Base-by-base conservation (phyloP, 2,329 filamentous ascomycete genomes). In the Xylariaceae sp. region DNA sequence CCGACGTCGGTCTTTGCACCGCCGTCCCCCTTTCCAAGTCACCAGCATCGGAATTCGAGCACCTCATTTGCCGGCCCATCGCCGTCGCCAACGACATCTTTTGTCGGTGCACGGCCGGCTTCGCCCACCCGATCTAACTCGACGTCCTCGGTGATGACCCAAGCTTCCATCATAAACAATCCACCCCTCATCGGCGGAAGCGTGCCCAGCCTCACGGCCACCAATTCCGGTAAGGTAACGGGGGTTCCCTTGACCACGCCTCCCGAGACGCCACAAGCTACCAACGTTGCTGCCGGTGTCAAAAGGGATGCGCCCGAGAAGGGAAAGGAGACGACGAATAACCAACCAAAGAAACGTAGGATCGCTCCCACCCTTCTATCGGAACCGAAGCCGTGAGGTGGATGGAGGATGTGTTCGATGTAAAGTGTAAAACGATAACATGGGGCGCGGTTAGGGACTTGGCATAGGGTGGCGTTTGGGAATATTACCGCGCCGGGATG, bases 71-170 rank as follows among this genome's bases (percentile, higher is more conserved):
- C 80, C 55, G 77, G 80, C 58, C 83, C 76, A 42, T 84, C 82
- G 29, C 80, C 79, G 1, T 80, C 80, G n/a, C 71, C 72, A 56
- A 76, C 80, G 30, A 75, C 80, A 6, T 79, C 85, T 0, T 79
- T 84, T 44, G 77, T 80, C 51, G 78, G 79, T 15, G 80, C 81
- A 42, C 83, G 87, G 21, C 88, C 90, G 3, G 81, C 86, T 2
- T 94, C 89, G 18, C 91, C 90, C 10, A 81, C 90, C 1, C 80
- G 91, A 56, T 92, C 89, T n/a, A 95, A 90, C 67, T 95, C 90
- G 5, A 81, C 87, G 0, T 92, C 89, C 0, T 95, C 89, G 10
- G 78, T 92, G 44, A 81, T 86, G 4, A 92, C 89, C 0, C 84
- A 85, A 58, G 68, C 76, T 1, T 79, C 80, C 0, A 77, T 89